Conservation (phyloP, 768 basidiomycete genomes). For the Galerina marginata region DNA sequence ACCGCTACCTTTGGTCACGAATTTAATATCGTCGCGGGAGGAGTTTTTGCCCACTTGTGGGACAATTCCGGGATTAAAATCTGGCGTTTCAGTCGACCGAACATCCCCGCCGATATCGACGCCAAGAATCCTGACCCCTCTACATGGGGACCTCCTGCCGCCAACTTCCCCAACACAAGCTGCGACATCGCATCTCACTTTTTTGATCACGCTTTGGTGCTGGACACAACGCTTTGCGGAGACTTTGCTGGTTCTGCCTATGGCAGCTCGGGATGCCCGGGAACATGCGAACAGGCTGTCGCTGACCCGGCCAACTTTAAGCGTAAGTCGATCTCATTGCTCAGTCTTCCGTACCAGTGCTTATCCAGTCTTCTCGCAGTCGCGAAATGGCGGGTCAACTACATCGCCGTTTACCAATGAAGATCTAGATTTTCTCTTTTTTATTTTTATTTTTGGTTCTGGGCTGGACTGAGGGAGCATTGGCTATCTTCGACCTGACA, state of each 20-base stretch:
- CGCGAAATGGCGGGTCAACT: conserved; percentile 63
- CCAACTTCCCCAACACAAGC: conserved; percentile 51
- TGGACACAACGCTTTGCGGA: conserved; percentile 55
- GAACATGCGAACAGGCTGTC: conserved; percentile 34
- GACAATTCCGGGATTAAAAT: conserved; percentile 54
- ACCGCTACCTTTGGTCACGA: conserved; percentile 43
- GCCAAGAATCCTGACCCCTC: conserved; percentile 49
- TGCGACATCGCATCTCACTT: conserved; percentile 60
- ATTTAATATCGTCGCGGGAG: conserved; percentile 53
- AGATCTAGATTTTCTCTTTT: neutral
- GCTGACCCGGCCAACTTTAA: conserved; percentile 30
- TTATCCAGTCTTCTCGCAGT: conserved; percentile 33
- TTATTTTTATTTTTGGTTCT: conserved; percentile 1
- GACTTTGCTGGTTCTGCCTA: conserved; percentile 48
- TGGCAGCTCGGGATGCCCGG: conserved; percentile 43
- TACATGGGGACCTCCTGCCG: conserved; percentile 58
- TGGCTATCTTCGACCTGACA: neutral
- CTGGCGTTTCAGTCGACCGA: conserved; percentile 59
- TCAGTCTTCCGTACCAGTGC: neutral
- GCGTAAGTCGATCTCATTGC: conserved; percentile 18
- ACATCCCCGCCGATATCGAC: conserved; percentile 58
- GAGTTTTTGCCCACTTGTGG: conserved; percentile 65
- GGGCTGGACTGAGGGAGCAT: neutral
- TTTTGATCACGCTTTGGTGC: conserved; percentile 53
- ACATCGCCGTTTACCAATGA: conserved; percentile 51